Conservation (phyloP, 2,329 filamentous ascomycete species). For the Verticillium zaregamsianum region DNA sequence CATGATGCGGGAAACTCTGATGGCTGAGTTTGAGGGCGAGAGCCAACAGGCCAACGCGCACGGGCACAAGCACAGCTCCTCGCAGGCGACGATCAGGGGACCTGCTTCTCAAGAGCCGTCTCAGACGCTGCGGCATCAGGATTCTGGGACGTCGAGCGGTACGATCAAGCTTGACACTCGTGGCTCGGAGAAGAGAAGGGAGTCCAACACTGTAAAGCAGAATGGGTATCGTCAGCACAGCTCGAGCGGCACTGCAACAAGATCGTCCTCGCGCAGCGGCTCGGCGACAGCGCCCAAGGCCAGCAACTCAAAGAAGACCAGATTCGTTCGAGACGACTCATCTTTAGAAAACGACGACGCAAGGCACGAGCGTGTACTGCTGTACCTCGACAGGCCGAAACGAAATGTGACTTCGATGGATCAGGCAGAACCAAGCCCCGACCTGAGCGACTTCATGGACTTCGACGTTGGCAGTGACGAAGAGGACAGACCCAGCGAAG, state of each 20-base stretch:
- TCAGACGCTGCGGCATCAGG: conserved; percentile 11
- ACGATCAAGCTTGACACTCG: conserved; percentile 7
- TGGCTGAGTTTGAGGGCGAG: conserved; percentile 37
- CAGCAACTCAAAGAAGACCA: conserved; percentile 2
- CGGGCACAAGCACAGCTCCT: conserved; percentile 4
- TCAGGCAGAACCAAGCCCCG: conserved; percentile 25
- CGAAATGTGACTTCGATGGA: conserved; percentile 19
- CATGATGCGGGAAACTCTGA: conserved; percentile 45
- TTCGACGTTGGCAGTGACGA: conserved; percentile 22
- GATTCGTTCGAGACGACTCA: neutral
- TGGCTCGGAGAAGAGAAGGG: neutral
- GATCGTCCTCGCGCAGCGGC: neutral
- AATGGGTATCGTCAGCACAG: neutral
- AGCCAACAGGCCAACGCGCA: neutral
- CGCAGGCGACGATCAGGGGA: conserved; percentile 8
- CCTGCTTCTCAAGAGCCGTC: conserved; percentile 6
- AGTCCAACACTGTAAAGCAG: neutral
- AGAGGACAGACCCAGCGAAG: conserved; percentile 10
- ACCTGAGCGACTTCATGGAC: conserved; percentile 34
- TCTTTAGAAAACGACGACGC: conserved; percentile 3
- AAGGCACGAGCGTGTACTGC: conserved; percentile 23
- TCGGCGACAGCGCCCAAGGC: conserved; percentile 1
- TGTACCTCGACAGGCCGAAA: conserved; percentile 25
- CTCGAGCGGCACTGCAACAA: neutral
- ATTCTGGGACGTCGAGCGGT: conserved; percentile 10